Conservation (phyloP, 2,329 filamentous ascomycete genomes). For the Fusarium solani-melongenae region DNA sequence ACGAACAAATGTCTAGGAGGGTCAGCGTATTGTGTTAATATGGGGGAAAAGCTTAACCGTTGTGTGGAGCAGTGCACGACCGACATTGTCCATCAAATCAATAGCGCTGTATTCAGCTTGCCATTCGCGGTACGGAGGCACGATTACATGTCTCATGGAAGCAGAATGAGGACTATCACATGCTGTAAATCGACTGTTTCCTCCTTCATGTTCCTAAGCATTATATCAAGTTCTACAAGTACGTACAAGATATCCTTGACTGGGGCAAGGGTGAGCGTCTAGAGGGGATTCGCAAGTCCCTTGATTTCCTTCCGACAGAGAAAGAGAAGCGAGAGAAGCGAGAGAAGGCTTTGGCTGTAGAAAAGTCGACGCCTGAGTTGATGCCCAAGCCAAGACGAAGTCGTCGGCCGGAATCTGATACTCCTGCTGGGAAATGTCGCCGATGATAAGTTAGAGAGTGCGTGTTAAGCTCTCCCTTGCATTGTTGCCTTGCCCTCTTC, state of each 20-base stretch:
- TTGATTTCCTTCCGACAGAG: not conserved
- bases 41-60: conserved; percentile 44
- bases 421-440: no score
- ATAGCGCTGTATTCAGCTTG: not conserved
- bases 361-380: no score
- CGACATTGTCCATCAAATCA: conserved; percentile 37
- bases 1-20: conserved; percentile 50
- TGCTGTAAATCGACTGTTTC: conserved; percentile 42
- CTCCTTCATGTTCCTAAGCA: conserved; percentile 43
- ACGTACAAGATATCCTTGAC: conserved; percentile 49
- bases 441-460: no score
- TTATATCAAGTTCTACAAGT: conserved; percentile 45
- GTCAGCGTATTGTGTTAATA: conserved; percentile 47
- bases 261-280: conserved; percentile 46
- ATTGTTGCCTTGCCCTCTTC: not conserved
- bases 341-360: not conserved
- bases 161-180: conserved; percentile 47
- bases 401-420: no score
- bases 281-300: conserved; percentile 31
- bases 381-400: no score
- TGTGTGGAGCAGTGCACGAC: conserved; percentile 34
- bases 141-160: conserved; percentile 51
- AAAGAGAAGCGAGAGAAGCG: not conserved
- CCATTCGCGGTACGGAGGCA: conserved; percentile 40
- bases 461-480: not conserved